Percentiles rank a stretch among this genome's conserved stretches.
These are phyloP conservation scores for Hortaea werneckii DNA, from an alignment of 2,329 filamentous ascomycete species.

Conservation along the genomic window DNA sequence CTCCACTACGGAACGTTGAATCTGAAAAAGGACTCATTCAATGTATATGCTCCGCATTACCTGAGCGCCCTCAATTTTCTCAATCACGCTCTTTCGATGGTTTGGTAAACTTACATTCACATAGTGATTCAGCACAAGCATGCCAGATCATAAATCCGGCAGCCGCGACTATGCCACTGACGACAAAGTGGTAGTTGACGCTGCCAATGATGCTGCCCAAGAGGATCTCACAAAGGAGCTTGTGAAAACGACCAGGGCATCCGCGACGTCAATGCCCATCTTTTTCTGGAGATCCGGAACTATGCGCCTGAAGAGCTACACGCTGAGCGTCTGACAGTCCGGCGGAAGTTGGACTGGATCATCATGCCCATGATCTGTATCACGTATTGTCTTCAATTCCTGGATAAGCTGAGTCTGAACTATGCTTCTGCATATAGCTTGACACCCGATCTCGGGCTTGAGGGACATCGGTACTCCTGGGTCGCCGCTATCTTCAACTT, in stretches of 20 bases:
- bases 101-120: too few species aligned
- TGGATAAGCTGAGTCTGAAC: constrained; percentile 14
- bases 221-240: background rate
- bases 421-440: constrained; percentile 4
- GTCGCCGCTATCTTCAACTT: constrained; percentile 34
- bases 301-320: constrained; percentile 36
- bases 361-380: constrained; percentile 41
- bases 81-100: too few species aligned
- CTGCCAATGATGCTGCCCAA: background rate
- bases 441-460: constrained; percentile 6
- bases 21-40: too few species aligned
- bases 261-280: constrained; percentile 34
- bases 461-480: constrained; percentile 7
- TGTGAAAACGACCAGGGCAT: background rate
- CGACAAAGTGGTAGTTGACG: background rate
- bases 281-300: constrained; percentile 36
- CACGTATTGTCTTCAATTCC: constrained; percentile 28
- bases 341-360: constrained; percentile 36
- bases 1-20: too few species aligned
- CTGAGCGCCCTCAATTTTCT: background rate
- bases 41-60: too few species aligned
- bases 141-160: too few species aligned
- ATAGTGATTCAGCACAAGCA: too few species aligned
- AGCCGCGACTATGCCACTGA: background rate
- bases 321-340: constrained; percentile 31